A percentile compares a stretch with the other conserved stretches of the same genome.
phyloP scores from a whole-genome alignment of 1,284 basidiomycete genomes.

The Golubevia sp. region DNA sequence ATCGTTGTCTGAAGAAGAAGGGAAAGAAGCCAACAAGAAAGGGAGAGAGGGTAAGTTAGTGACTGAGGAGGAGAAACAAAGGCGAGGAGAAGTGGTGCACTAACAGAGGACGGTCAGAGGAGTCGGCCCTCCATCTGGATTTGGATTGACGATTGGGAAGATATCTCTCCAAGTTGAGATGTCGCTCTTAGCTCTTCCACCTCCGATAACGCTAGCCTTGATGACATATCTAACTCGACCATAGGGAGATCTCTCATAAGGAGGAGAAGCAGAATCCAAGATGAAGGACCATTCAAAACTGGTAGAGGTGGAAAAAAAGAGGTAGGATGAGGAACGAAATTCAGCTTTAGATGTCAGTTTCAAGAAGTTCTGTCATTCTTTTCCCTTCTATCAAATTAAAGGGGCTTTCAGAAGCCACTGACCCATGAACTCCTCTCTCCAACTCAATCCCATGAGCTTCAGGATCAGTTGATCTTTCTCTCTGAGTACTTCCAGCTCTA shows the following conservation, averaged over 20 bases:
- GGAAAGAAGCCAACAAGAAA: no score
- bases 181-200: slow-evolving; percentile 49
- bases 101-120: slow-evolving; percentile 55
- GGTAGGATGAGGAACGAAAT: not conserved
- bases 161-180: slow-evolving; percentile 55
- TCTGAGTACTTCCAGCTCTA: not conserved
- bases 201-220: slow-evolving; percentile 56
- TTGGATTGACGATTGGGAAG: slow-evolving; percentile 57
- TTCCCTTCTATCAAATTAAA: not conserved
- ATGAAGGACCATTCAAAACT: slow-evolving; percentile 59
- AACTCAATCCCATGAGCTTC: slow-evolving; percentile 33
- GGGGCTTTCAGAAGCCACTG: not conserved
- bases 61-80: no score
- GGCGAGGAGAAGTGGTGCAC: no score
- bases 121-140: slow-evolving; percentile 49
- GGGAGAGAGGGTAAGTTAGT: no score
- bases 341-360: no score
- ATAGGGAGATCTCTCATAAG: slow-evolving; percentile 55
- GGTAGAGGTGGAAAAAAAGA: not conserved
- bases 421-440: slow-evolving; percentile 54
- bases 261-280: slow-evolving; percentile 49
- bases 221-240: slow-evolving; percentile 55
- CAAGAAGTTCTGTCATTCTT: no score
- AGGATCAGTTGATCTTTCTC: not conserved
- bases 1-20: no score